These are phyloP conservation scores for Botryotinia narcissicola DNA, from an alignment of 2,329 filamentous ascomycete species.

Conservation along the genomic window DNA sequence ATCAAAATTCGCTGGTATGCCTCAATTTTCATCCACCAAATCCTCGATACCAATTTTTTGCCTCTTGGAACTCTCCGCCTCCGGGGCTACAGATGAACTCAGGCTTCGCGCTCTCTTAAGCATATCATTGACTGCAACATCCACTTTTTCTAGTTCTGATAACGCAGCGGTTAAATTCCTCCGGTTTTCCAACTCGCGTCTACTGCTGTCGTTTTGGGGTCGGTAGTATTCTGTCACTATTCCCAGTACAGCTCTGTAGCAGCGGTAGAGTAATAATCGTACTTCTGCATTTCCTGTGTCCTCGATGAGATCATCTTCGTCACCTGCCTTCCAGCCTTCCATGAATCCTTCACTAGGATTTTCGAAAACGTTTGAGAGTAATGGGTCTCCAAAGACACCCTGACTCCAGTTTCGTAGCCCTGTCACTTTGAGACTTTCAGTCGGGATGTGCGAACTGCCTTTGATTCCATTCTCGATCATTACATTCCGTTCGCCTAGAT, in stretches of 20 bases:
- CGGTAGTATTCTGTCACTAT: conserved; percentile 57
- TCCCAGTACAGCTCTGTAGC: conserved; percentile 53
- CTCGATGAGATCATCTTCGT: conserved; percentile 42
- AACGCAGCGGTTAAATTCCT: conserved; percentile 50
- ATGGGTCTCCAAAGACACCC: conserved; percentile 58
- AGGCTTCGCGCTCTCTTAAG: conserved; percentile 31
- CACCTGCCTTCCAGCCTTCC: conserved; percentile 42
- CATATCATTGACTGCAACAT: conserved; percentile 25
- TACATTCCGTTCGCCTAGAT: conserved; percentile 51
- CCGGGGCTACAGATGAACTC: conserved; percentile 19
- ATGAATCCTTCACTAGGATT: conserved; percentile 47
- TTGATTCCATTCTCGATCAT: conserved; percentile 41
- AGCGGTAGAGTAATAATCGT: conserved; percentile 55
- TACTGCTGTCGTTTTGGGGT: conserved; percentile 48
- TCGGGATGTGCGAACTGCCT: conserved; percentile 17
- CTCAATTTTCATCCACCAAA: conserved; percentile 11
- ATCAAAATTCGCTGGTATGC: conserved; percentile 17
- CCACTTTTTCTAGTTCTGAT: conserved; percentile 44
- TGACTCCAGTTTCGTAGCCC: conserved; percentile 59
- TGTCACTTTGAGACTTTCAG: conserved; percentile 39
- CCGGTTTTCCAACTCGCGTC: conserved; percentile 52
- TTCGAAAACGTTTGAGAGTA: conserved; percentile 52
- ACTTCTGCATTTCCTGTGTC: conserved; percentile 45
- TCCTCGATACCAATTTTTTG: conserved; percentile 25
- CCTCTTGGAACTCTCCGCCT: conserved; percentile 28